Evolutionary conservation across 148 eudicot species (phyloP), one percentile per base, ranked within the genome.

Genomic region (Amaranthus hypochondriacus): DNA sequence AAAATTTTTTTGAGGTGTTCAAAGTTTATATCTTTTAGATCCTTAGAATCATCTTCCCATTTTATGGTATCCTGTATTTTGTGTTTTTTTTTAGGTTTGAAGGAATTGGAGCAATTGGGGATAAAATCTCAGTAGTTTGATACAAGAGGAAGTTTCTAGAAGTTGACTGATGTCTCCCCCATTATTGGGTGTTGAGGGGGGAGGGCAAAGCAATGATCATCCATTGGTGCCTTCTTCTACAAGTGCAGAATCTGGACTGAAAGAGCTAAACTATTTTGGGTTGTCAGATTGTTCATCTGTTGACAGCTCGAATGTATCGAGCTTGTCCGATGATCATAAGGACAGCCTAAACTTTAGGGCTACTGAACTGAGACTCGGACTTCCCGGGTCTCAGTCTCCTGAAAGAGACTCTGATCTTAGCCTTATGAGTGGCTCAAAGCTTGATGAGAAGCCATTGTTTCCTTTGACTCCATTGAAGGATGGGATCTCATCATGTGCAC

Each of bases 361-460:
- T 79, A 94, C 96, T 7, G 97, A 94, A 76, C 74, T 94, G 43
- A 95, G 97, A 83, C 93, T 95, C 14, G 97, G 98, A 39, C 90
- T 92, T 53, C 98, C 96, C 11, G 98, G 97, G 49, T 92, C 97
- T 52, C 96, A 86, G 77, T 92, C 96, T 14, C 97, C 98, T 21
- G 89, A 81, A 52, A 82, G 92, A 61, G 93, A 86, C 77, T 74
- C 88, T 9, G 90, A 85, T 43, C 75, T 70, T 52, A 74, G 75
- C 77, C 79, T 84, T 60, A 62, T 76, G 71, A 81, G 83, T 81
- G 81, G 87, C 4, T 78, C 79, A 2, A 89, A 88, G 75, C 88
- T 87, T 7, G 97, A 89, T 73, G 99, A 95, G 87, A 95, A 89
- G 69, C 85, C 81, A 9, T 73, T 95, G 76, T 92, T 95, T 77